phyloP scores from a whole-genome alignment of 2,329 filamentous ascomycete genomes.

The Fusarium keratoplasticum region DNA sequence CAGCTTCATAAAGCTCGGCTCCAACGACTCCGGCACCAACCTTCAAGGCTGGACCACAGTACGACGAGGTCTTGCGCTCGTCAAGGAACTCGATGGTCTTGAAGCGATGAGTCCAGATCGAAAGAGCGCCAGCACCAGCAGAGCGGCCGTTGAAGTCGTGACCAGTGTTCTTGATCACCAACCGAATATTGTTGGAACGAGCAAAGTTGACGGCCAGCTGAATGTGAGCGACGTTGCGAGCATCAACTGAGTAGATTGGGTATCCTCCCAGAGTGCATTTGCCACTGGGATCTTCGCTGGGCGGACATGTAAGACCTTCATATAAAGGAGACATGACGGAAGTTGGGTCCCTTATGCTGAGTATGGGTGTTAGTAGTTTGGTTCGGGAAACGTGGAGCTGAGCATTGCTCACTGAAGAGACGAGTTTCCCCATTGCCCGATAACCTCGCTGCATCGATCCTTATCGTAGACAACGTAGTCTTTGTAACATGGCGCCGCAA shows the following conservation, averaged over 20 bases:
- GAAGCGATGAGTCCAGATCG: slow-evolving; percentile 68
- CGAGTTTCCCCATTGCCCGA: slow-evolving; percentile 44
- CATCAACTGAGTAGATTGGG: slow-evolving; percentile 56
- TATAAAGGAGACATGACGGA: slow-evolving; percentile 56
- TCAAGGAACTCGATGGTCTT: slow-evolving; percentile 52
- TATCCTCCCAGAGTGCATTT: slow-evolving; percentile 56
- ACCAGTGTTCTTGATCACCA: slow-evolving; percentile 62
- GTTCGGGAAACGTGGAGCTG: not conserved
- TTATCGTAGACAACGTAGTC: slow-evolving; percentile 42
- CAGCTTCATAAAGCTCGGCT: slow-evolving; percentile 63
- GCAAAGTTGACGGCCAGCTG: slow-evolving; percentile 62
- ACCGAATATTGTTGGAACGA: slow-evolving; percentile 55
- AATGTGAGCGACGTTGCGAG: slow-evolving; percentile 56
- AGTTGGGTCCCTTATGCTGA: slow-evolving; percentile 51
- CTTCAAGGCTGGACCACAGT: slow-evolving; percentile 64
- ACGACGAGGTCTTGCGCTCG: slow-evolving; percentile 30
- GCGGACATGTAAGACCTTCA: slow-evolving; percentile 53
- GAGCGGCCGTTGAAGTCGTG: slow-evolving; percentile 64
- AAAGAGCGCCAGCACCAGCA: slow-evolving; percentile 68
- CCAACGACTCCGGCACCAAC: slow-evolving; percentile 66
- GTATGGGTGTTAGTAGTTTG: not conserved
- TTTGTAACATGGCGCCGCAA: slow-evolving; percentile 49
- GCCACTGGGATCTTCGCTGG: slow-evolving; percentile 26
- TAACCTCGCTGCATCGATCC: slow-evolving; percentile 42
- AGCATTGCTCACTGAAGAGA: slow-evolving; percentile 30